phyloP scores from a whole-genome alignment of 2,329 filamentous ascomycete species.

The Clonostachys byssicola region DNA sequence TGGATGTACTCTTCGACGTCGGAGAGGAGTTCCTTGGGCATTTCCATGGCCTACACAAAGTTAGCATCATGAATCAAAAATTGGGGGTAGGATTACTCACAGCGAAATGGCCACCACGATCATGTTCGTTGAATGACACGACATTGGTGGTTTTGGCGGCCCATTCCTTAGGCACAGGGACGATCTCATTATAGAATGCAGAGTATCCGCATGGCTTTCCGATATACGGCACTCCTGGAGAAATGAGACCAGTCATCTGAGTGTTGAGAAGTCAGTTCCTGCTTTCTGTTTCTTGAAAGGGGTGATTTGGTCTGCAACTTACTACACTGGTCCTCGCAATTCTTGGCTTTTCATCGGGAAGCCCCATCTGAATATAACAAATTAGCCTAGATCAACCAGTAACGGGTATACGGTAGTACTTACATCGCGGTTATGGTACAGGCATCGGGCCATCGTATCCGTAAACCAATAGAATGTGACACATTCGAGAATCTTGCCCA shows the following conservation, averaged over 20 bases:
- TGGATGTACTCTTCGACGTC: slow-evolving; percentile 37
- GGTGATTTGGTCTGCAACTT: too few species aligned
- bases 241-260: too few species aligned
- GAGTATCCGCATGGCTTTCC: slow-evolving; percentile 37
- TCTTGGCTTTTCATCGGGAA: too few species aligned
- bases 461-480: too few species aligned
- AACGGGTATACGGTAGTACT: not conserved
- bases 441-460: slow-evolving; percentile 32
- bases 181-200: slow-evolving; percentile 35
- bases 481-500: slow-evolving; percentile 28
- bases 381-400: not conserved
- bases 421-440: slow-evolving; percentile 41
- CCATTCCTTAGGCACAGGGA: slow-evolving; percentile 27
- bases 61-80: too few species aligned
- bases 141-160: slow-evolving; percentile 25
- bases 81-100: not conserved
- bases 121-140: slow-evolving; percentile 20
- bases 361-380: not conserved
- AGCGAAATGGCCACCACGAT: slow-evolving; percentile 49
- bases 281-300: too few species aligned
- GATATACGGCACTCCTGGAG: too few species aligned
- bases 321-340: too few species aligned
- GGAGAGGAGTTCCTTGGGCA: slow-evolving; percentile 27
- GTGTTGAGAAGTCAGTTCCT: too few species aligned
- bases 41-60: slow-evolving; percentile 21